Conservation (phyloP, 352 stramenopile species). For the Phytophthora pistaciae region DNA sequence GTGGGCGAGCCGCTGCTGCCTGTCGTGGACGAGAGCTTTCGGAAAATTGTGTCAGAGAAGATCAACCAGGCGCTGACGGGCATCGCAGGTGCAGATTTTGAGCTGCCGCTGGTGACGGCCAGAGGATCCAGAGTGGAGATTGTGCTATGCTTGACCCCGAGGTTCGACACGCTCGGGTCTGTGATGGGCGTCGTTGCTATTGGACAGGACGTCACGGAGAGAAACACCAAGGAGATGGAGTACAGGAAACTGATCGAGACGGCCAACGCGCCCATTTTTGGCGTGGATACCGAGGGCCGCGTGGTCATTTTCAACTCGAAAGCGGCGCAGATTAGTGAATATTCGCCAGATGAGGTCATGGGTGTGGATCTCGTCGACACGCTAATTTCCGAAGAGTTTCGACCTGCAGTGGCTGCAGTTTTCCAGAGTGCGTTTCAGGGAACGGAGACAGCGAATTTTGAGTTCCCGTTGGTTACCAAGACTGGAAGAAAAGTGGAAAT, state of each 20-base stretch:
- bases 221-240: constrained; percentile 79
- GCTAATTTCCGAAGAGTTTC: constrained; percentile 72
- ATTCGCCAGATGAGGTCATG: constrained; percentile 85
- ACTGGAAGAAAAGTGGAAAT: constrained; percentile 59
- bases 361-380: constrained; percentile 79
- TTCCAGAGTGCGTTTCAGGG: constrained; percentile 64
- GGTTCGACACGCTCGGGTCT: constrained; percentile 49
- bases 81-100: constrained; percentile 61
- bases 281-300: constrained; percentile 56
- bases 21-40: constrained; percentile 58
- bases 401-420: constrained; percentile 47
- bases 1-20: constrained; percentile 58
- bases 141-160: constrained; percentile 61
- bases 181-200: constrained; percentile 70
- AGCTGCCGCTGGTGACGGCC: constrained; percentile 59
- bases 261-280: constrained; percentile 93
- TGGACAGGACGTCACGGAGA: constrained; percentile 70
- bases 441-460: constrained; percentile 60
- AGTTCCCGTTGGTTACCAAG: constrained; percentile 76
- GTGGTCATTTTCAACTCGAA: constrained; percentile 89
- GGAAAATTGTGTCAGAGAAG: constrained; percentile 55
- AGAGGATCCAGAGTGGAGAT: constrained; percentile 64
- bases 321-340: constrained; percentile 79
- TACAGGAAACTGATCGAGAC: constrained; percentile 88
- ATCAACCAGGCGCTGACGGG: constrained; percentile 60